Conservation (phyloP, 1,284 basidiomycete species). For the Puccinia coronata region DNA sequence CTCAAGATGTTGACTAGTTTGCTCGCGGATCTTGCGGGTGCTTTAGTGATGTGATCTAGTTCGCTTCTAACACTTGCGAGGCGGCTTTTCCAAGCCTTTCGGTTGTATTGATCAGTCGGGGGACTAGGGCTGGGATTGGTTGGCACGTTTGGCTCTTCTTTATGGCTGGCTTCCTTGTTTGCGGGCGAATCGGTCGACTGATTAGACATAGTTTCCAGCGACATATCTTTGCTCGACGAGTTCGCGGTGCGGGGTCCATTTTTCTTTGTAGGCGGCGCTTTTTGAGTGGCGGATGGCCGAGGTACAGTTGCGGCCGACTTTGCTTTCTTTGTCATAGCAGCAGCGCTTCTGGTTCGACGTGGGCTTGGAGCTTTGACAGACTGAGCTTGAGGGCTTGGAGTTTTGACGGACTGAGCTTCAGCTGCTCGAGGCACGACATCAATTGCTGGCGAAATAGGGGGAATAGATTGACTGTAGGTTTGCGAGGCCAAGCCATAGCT, state of each 20-base stretch:
- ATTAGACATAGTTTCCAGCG: neutral
- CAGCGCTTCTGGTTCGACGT: conserved; percentile 27
- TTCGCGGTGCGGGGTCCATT: neutral
- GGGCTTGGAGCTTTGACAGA: neutral
- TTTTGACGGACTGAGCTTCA: neutral
- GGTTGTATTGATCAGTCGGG: conserved; percentile 39
- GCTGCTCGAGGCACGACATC: neutral
- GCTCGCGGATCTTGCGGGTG: conserved; percentile 34
- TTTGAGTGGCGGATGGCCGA: neutral
- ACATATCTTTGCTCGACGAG: neutral
- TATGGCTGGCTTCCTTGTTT: neutral
- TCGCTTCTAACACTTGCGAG: conserved; percentile 32
- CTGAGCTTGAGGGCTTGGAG: neutral
- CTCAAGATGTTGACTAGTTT: conserved; percentile 45
- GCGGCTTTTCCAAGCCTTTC: conserved; percentile 50
- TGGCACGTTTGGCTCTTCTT: neutral
- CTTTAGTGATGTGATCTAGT: conserved; percentile 42
- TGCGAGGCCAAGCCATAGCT: neutral
- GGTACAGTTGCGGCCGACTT: neutral
- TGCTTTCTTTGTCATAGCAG: conserved; percentile 8
- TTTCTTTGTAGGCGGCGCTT: neutral
- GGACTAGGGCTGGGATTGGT: neutral
- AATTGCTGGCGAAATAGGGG: conserved; percentile 15
- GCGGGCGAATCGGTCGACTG: neutral
- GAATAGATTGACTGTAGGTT: neutral